Evolutionary conservation across 129 eudicot species (phyloP).

Genomic region (Lactuca sativa): DNA sequence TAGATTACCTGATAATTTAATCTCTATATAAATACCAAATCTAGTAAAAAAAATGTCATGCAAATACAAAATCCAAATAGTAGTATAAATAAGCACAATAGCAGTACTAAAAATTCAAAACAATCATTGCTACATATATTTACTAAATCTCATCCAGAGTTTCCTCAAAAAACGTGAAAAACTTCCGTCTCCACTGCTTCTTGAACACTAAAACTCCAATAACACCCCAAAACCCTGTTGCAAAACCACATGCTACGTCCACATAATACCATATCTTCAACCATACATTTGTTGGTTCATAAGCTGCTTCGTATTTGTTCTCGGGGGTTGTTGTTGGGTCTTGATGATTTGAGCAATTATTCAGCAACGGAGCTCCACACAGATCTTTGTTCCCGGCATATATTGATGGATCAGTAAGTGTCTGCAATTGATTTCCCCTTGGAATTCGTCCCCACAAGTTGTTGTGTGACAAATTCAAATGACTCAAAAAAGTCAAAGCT

Average conservation of each 20-base stretch:
- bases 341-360: constrained; percentile 1
- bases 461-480: background rate
- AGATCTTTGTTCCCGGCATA: background rate
- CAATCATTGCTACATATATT: no score
- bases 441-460: background rate
- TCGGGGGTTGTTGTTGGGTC: constrained; percentile 7
- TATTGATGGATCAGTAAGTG: background rate
- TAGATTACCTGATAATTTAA: no score
- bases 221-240: background rate
- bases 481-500: no score
- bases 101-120: no score
- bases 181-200: background rate
- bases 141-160: background rate
- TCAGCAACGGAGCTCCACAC: background rate
- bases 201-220: background rate
- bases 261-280: no score
- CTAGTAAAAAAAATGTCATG: no score
- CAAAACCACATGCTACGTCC: background rate
- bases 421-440: background rate
- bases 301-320: background rate
- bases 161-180: background rate
- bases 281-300: background rate
- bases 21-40: no score
- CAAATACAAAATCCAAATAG: no score
- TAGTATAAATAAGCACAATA: no score